phyloP scores from a whole-genome alignment of 164 flowering plant genomes.

The Kingdonia uniflora region DNA sequence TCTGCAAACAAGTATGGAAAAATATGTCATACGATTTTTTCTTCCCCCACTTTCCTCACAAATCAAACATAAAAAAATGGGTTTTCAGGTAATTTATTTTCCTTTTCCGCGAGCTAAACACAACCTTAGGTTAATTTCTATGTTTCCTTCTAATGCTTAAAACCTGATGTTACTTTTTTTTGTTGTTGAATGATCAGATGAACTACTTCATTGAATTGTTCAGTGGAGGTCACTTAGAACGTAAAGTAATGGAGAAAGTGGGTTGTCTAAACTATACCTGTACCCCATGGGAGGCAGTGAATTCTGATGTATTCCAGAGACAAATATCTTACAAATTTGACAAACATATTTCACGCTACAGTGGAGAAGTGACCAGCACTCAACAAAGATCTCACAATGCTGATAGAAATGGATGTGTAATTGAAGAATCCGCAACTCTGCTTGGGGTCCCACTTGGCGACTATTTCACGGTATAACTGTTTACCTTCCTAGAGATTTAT shows the following conservation, averaged over 20 bases:
- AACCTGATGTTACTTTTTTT: not conserved
- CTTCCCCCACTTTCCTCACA: too few species aligned
- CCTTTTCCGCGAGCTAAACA: too few species aligned
- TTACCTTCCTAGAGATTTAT: not conserved
- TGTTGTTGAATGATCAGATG: constrained; percentile 23
- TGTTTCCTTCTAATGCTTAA: not conserved
- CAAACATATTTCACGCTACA: constrained; percentile 54
- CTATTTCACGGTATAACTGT: constrained; percentile 56
- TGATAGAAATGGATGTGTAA: constrained; percentile 60
- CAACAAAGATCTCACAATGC: constrained; percentile 65
- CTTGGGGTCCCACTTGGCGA: constrained; percentile 88
- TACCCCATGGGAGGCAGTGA: constrained; percentile 80
- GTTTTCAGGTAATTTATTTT: too few species aligned
- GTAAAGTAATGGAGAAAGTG: constrained; percentile 63
- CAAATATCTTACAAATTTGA: constrained; percentile 65
- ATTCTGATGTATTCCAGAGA: constrained; percentile 62
- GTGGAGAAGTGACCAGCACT: constrained; percentile 82
- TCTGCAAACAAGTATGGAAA: too few species aligned
- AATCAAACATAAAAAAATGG: too few species aligned
- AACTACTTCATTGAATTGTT: constrained; percentile 62
- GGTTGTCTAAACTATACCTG: constrained; percentile 68
- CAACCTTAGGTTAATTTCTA: too few species aligned
- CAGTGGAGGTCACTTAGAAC: constrained; percentile 64
- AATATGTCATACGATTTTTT: too few species aligned
- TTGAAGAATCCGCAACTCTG: constrained; percentile 87